Evolutionary conservation across 2,329 filamentous ascomycete genomes (phyloP).

Genomic region (Elsinoe necatrix): DNA sequence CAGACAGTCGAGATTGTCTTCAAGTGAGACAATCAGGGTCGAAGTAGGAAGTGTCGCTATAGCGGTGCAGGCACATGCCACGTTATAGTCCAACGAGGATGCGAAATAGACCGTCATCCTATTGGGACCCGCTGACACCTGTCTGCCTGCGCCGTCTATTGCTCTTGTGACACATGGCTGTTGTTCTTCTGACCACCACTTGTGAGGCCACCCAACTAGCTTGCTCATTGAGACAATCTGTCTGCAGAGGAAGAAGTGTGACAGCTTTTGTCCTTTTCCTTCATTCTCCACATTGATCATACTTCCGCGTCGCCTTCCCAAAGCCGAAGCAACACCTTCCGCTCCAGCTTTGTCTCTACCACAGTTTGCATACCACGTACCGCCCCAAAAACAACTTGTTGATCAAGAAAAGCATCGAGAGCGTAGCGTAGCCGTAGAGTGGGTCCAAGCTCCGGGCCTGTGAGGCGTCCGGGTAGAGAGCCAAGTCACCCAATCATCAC

Average conservation of each 20-base stretch:
- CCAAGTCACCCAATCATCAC: not conserved
- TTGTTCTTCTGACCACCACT: constrained; percentile 7
- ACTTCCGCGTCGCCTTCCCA: not conserved
- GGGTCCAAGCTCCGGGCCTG: constrained; percentile 14
- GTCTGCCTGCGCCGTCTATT: constrained; percentile 6
- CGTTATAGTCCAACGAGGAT: constrained; percentile 8
- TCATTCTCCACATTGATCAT: not conserved
- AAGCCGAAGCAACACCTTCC: not conserved
- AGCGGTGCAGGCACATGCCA: constrained; percentile 10
- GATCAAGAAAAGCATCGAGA: constrained; percentile 6
- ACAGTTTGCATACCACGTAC: not conserved
- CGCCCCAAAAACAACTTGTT: not conserved
- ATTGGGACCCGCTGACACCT: constrained; percentile 11
- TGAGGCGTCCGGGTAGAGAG: constrained; percentile 5
- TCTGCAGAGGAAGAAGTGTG: not conserved
- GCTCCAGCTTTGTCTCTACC: not conserved
- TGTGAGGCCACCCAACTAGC: not conserved
- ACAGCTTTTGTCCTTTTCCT: not conserved
- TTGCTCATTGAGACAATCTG: not conserved
- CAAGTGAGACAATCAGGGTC: constrained; percentile 5
- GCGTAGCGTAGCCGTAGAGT: constrained; percentile 5
- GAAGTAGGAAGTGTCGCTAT: not conserved
- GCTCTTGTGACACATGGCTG: not conserved
- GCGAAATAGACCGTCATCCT: not conserved
- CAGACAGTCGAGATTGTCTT: not conserved